Base-by-base conservation (phyloP, 75 land plant species). In the Sequoiadendron giganteum region DNA sequence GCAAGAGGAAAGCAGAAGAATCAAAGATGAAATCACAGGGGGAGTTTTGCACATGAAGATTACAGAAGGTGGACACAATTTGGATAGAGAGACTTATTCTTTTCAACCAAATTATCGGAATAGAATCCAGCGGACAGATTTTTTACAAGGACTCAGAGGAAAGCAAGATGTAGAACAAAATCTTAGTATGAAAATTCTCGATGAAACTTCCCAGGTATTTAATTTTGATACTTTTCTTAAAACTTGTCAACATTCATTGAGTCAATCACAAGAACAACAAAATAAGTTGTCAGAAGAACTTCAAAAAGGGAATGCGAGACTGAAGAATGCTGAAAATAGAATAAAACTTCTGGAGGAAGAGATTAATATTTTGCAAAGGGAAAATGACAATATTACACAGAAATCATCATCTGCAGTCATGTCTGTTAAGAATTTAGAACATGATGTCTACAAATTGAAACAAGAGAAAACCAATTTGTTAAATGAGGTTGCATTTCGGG, bases 151-250 rank as follows among this genome's bases (percentile, higher is more conserved):
- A 43, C 89, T 90, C 36, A 82, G 65, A 38, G 86, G 88, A 65
- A 92, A 88, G 86, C 86, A 95, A 38, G 79, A 89, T 47, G 96
- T 91, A 55, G 28, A 91, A 83, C 85, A 90, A 38, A 92, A 90
- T 45, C 90, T 91, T 38, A 86, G 89, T 87, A 82, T 84, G 55
- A 65, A 87, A 70, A 21, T 92, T 56, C 90, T 92, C 55, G 93
- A 92, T 49, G 96, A 95, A 78, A 91, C 87, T 36, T 21, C 87
- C 18, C 88, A 89, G 36, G 88, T 86, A 65, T 61, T 88, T 79
- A 91, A 92, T 84, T 89, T 89, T 88, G 93, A 92, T 81, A 87
- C 86, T 39, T 87, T 92, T 86, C 90, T 91, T 77, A 87, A 90
- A 65, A 86, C 88, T 39, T 70, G 88, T 49, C 90, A 92, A 72